A percentile compares a stretch with the other conserved stretches of the same genome.
These are phyloP conservation scores for Aspergillus ochraceus DNA, from an alignment of 2,329 filamentous ascomycete species.

Conservation along the genomic window DNA sequence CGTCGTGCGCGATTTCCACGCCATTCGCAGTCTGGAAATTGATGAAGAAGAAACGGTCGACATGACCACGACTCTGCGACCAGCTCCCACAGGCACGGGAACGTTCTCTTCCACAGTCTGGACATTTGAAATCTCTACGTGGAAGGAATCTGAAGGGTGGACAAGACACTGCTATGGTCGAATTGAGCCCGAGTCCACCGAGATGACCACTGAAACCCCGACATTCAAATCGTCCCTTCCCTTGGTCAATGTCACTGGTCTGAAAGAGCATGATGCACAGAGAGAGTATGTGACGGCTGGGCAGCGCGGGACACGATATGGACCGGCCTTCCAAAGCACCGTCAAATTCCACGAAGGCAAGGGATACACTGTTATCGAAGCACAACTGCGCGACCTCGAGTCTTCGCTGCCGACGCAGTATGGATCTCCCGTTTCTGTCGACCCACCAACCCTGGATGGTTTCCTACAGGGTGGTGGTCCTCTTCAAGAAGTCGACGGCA, in stretches of 20 bases:
- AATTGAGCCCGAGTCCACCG: not conserved
- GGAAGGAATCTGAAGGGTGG: not conserved
- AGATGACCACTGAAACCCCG: not conserved
- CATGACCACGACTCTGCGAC: not conserved
- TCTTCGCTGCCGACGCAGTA: not conserved
- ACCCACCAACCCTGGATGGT: not conserved
- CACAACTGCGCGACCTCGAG: not conserved
- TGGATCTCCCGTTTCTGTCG: not conserved
- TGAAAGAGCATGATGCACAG: not conserved
- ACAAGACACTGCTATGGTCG: not conserved
- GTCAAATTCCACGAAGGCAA: not conserved
- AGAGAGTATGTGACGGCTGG: not conserved
- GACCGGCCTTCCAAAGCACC: not conserved
- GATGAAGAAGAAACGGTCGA: not conserved
- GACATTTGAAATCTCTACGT: not conserved
- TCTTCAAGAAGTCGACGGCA: not conserved
- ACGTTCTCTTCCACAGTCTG: not conserved
- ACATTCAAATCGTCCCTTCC: not conserved
- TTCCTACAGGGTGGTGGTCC: not conserved
- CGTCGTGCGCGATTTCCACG: not conserved
- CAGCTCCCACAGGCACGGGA: not conserved
- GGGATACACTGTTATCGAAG: not conserved
- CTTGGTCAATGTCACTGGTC: not conserved
- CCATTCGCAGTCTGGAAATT: not conserved
- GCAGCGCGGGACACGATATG: not conserved